A percentile compares a stretch with the other conserved stretches of the same genome.
Evolutionary conservation across 106 monocot genomes (phyloP).

Genomic region (Phalaenopsis aphrodite): DNA sequence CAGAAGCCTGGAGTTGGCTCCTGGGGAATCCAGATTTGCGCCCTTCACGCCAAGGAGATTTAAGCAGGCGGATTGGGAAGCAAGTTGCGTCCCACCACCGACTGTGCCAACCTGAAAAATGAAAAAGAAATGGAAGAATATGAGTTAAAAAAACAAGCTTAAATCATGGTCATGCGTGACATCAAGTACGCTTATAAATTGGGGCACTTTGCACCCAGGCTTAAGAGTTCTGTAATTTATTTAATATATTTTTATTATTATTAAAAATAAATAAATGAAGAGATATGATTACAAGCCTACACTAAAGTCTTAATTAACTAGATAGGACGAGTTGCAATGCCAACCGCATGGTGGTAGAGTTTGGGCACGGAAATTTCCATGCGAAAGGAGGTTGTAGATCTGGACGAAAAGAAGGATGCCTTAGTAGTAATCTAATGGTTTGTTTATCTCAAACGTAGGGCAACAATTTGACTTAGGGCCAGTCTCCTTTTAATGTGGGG

Average conservation of each 20-base stretch:
- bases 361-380: too few species aligned
- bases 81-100: conserved; percentile 74
- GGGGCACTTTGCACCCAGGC: too few species aligned
- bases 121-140: neutral
- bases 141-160: too few species aligned
- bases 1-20: conserved; percentile 56
- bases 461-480: neutral
- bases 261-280: too few species aligned
- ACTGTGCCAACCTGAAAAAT: conserved; percentile 61
- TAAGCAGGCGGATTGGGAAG: conserved; percentile 63
- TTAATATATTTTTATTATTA: too few species aligned
- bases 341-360: neutral
- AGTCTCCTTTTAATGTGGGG: too few species aligned
- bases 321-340: neutral
- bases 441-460: neutral
- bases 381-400: too few species aligned
- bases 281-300: too few species aligned
- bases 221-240: too few species aligned
- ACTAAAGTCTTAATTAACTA: too few species aligned
- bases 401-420: neutral
- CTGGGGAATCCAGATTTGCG: conserved; percentile 45
- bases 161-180: too few species aligned
- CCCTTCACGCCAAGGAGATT: conserved; percentile 74
- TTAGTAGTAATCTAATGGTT: neutral
- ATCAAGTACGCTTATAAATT: too few species aligned